Base-by-base conservation (phyloP, 805 yeast genomes). In the Dipodascus albidus region DNA sequence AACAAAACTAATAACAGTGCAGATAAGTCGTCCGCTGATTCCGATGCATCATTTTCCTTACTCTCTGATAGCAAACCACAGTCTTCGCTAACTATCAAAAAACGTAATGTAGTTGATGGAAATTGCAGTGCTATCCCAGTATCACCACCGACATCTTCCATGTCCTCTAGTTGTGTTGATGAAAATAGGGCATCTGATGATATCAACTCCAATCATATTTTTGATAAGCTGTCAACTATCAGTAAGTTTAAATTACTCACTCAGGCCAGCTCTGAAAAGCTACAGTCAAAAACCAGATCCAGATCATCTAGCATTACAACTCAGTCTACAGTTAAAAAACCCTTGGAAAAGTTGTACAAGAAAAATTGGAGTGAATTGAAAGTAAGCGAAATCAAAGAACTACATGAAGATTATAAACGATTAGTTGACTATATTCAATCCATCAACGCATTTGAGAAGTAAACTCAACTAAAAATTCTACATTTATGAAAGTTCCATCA, bases 371-470 rank as follows among this genome's bases (percentile, higher is more conserved):
- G 64, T 21, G 53, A 61, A 22, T 59, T 72, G 20, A 66, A 66
- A n/a, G 42, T 69, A 17, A 61, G 63, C 1, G 74, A 72, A 20
- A 62, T 72, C 17, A 59, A 59, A 33, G 62, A 57, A 22, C 62
- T 72, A 23, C 63, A 69, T 47, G 52, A 57, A 3, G 76, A 72
- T 53, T 72, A 72, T 57, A 64, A 64, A 47, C 62, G 71, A 11
- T 60, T 72, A 35, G 73, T 69, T 3, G 57, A 56, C 33, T 59
- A 61, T 52, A 50, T 67, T 47, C 58, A 59, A 55, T 53, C 57
- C n/a, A 55, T 63, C 4, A 55, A 59, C 47, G 65, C 61, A 21
- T 65, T 63, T 53, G 61, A 62, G 44, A 38, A 38, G 20, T 38
- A 38, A 27, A 6, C 11, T 11, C 33, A 27, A 27, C 33, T 27